Percentiles rank a stretch among this genome's conserved stretches.
Conservation (phyloP, 345 rosid species). For the Brassica incana region DNA sequence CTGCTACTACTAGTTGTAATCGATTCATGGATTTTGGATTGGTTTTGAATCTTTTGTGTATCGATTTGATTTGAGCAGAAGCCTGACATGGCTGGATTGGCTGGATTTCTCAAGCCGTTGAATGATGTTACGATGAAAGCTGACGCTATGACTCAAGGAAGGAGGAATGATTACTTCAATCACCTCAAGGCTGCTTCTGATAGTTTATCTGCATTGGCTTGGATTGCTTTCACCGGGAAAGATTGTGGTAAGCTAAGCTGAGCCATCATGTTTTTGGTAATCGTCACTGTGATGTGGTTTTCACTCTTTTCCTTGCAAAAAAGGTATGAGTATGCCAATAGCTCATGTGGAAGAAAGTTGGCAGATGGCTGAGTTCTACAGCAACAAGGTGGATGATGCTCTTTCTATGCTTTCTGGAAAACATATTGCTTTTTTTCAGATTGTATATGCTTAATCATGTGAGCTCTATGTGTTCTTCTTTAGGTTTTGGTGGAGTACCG, state of each 20-base stretch:
- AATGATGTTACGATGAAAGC: constrained; percentile 80
- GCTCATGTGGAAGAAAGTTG: constrained; percentile 98
- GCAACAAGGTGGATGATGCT: constrained; percentile 67
- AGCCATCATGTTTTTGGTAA: not conserved
- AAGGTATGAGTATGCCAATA: constrained; percentile 98
- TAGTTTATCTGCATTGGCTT: constrained; percentile 83
- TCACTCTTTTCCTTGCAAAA: constrained; percentile 7
- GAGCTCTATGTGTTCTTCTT: constrained; percentile 14
- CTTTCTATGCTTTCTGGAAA: not conserved
- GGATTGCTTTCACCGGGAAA: constrained; percentile 93
- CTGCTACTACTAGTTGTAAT: not conserved
- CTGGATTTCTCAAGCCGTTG: constrained; percentile 78
- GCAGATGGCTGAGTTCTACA: constrained; percentile 99
- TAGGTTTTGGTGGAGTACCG: constrained; percentile 89
- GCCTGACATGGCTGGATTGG: constrained; percentile 72
- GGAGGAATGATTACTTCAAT: constrained; percentile 82
- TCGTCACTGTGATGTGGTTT: not conserved
- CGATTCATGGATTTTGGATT: constrained; percentile 4
- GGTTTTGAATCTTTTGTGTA: not conserved
- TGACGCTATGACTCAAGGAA: constrained; percentile 74
- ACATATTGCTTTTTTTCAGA: not conserved
- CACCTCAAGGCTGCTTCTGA: constrained; percentile 82
- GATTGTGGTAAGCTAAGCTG: constrained; percentile 77
- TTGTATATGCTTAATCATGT: constrained; percentile 10
- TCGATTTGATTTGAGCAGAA: constrained; percentile 46